Evolutionary conservation across 2,329 filamentous ascomycete species (phyloP).

Genomic region (Colletotrichum navitas): DNA sequence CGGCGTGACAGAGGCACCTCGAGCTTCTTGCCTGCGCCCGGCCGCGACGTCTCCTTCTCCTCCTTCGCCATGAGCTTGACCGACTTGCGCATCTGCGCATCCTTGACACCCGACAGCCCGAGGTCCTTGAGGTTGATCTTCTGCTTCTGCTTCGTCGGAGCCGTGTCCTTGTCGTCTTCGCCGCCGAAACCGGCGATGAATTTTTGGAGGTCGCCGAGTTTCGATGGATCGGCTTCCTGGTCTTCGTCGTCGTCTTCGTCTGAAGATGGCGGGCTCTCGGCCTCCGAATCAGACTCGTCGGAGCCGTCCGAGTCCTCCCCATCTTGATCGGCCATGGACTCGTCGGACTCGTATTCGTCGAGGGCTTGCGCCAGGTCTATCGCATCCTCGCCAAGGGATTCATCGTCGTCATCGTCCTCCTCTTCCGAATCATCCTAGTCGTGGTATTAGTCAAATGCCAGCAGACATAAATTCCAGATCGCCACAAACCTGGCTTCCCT

Average conservation of each 20-base stretch:
- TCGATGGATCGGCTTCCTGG: slow-evolving; percentile 63
- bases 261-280: slow-evolving; percentile 63
- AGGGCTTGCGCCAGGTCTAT: slow-evolving; percentile 70
- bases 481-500: slow-evolving; percentile 45
- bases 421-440: slow-evolving; percentile 71
- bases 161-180: slow-evolving; percentile 65
- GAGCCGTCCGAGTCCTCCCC: slow-evolving; percentile 50
- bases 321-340: slow-evolving; percentile 57
- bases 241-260: slow-evolving; percentile 64
- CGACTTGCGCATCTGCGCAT: slow-evolving; percentile 81
- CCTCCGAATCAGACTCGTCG: slow-evolving; percentile 58
- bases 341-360: slow-evolving; percentile 64
- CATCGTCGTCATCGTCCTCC: slow-evolving; percentile 68
- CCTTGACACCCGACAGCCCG: slow-evolving; percentile 76
- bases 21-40: slow-evolving; percentile 73
- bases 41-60: slow-evolving; percentile 60
- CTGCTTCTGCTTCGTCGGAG: slow-evolving; percentile 48
- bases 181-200: slow-evolving; percentile 78
- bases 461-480: background rate
- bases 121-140: slow-evolving; percentile 84
- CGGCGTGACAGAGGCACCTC: slow-evolving; percentile 86
- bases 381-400: slow-evolving; percentile 70
- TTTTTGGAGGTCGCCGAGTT: slow-evolving; percentile 74
- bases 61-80: slow-evolving; percentile 80
- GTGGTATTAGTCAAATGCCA: slow-evolving; percentile 58